Base-by-base conservation (phyloP, 2,329 filamentous ascomycete species). In the Clarireedia homoeocarpa region DNA sequence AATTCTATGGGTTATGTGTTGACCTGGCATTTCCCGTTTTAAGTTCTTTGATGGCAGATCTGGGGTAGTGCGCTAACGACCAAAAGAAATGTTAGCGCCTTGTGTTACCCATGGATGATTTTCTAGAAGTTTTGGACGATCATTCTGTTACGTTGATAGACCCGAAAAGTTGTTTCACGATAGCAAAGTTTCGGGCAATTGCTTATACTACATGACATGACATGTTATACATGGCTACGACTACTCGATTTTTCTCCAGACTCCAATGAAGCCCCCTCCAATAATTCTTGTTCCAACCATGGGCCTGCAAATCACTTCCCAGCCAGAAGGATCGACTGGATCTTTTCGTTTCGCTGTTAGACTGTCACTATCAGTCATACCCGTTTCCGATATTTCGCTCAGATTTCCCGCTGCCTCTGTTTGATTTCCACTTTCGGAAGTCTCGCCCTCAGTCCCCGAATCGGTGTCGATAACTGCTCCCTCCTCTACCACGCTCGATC, bases 231-330 rank as follows among this genome's bases (percentile, higher is more conserved):
- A 10, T n/a, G 12, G 39, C n/a, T 46, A 27, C 45, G 23, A 51
- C 53, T 14, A 17, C 5, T 57, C 52, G 24, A 63, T 63, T 38
- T 58, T 63, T 17, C 59, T 61, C 63, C 64, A 80, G 34, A 79
- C 62, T 2, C 73, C 77, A 50, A 80, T 67, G 60, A 81, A 80
- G 2, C 77, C 77, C 45, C 77, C 77, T 12, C 76, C 77, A 6
- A 71, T 66, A 42, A 76, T 71, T 49, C 71, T 68, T 7, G 70
- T 60, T 7, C 77, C 77, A 53, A 77, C 76, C 60, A 76, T 78
- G 2, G 77, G 78, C 54, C 77, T 71, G 59, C 77, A 80, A n/a
- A 81, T 70, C 61, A 78, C 71, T 39, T 75, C 73, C 58, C 67
- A 71, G 4, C 72, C 69, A 20, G 63, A 51, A 3, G 61, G 58